Percentiles rank a stretch among this genome's conserved stretches.
These are phyloP conservation scores for Suillus alpinus DNA, from an alignment of 768 basidiomycete genomes.

Conservation along the genomic window DNA sequence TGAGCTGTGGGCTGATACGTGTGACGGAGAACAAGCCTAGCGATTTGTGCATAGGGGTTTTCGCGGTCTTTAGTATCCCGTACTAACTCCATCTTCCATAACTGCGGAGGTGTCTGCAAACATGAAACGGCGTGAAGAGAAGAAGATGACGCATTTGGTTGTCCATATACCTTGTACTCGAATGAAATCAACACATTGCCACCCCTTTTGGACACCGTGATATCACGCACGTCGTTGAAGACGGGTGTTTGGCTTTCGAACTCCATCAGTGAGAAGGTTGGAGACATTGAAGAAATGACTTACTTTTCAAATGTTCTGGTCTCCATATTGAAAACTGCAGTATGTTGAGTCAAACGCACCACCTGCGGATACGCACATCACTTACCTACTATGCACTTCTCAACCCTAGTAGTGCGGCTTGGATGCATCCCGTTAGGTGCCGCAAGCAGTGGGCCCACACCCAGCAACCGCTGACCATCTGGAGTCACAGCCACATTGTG, in stretches of 20 bases:
- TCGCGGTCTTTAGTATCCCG: constrained; percentile 45
- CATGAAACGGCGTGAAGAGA: neutral
- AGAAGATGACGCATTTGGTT: neutral
- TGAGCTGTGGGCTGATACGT: constrained; percentile 68
- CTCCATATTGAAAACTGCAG: constrained; percentile 48
- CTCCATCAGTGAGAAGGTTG: constrained; percentile 11
- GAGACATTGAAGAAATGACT: constrained; percentile 9
- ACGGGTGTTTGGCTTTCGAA: constrained; percentile 49
- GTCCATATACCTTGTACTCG: constrained; percentile 35
- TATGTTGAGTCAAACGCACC: constrained; percentile 3
- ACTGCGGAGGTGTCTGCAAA: constrained; percentile 66
- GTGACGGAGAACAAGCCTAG: constrained; percentile 45
- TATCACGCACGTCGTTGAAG: constrained; percentile 52
- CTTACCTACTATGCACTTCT: constrained; percentile 54
- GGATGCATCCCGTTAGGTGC: constrained; percentile 44
- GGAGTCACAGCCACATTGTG: constrained; percentile 51
- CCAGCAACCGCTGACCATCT: constrained; percentile 44
- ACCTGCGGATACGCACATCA: neutral
- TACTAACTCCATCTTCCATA: constrained; percentile 69
- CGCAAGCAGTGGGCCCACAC: constrained; percentile 47
- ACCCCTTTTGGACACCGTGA: constrained; percentile 44
- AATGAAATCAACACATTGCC: constrained; percentile 47
- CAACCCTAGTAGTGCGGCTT: constrained; percentile 44
- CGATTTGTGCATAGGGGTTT: constrained; percentile 29
- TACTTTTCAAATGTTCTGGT: constrained; percentile 45